phyloP scores from a whole-genome alignment of 2,329 filamentous ascomycete genomes.

The Calonectria pauciramosa region DNA sequence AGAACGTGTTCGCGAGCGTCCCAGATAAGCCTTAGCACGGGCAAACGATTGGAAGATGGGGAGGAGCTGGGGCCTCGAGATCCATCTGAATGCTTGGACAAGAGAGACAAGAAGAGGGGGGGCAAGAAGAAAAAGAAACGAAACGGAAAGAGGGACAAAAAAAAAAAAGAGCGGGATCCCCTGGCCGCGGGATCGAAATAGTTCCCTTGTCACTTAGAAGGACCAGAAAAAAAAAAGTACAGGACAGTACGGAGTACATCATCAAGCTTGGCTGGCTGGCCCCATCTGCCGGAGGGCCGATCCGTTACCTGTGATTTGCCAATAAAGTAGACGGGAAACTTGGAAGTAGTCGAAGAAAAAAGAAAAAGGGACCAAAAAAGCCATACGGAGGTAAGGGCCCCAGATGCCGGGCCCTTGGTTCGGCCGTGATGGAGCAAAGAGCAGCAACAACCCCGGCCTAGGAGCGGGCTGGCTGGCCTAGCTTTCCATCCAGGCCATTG shows the following conservation, averaged over 20 bases:
- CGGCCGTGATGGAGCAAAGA: slow-evolving; percentile 5
- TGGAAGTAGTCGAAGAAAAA: not conserved
- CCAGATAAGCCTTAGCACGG: not conserved
- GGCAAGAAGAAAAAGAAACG: not conserved
- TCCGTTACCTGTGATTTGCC: not conserved
- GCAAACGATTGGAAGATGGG: not conserved
- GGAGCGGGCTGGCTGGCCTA: slow-evolving; percentile 1
- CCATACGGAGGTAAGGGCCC: not conserved
- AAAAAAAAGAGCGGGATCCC: not conserved
- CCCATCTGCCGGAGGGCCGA: not conserved
- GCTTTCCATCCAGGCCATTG: slow-evolving; percentile 7
- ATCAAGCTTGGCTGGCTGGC: not conserved
- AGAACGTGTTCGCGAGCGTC: slow-evolving; percentile 1
- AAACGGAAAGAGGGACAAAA: not conserved
- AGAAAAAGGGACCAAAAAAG: not conserved
- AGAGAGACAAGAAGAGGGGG: not conserved
- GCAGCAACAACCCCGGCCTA: not conserved
- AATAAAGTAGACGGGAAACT: not conserved
- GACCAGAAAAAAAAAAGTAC: not conserved
- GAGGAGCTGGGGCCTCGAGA: not conserved
- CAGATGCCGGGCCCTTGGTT: slow-evolving; percentile 20
- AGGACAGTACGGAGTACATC: not conserved
- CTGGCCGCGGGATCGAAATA: slow-evolving; percentile 6
- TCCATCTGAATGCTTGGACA: not conserved
- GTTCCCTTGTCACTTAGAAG: not conserved